Base-by-base conservation (phyloP, 2,329 filamentous ascomycete species). In the Aspergillus tanneri region DNA sequence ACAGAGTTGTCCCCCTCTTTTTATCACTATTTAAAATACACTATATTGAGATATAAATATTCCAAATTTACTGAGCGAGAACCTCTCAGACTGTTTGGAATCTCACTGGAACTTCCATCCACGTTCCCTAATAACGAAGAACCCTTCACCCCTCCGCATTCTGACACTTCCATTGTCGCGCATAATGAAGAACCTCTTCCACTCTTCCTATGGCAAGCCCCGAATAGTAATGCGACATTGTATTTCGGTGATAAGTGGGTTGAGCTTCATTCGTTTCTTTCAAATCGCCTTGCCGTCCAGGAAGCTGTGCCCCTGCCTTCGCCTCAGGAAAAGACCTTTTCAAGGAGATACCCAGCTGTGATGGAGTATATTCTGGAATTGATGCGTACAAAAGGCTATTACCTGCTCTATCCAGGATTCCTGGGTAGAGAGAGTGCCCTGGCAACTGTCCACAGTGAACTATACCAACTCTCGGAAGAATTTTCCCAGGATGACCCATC, bases 241-340 rank as follows among this genome's bases (percentile, higher is more conserved):
- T 86, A 92, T 64, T 84, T 93, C 47, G 90, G 91, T 35, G 82
- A 90, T 39, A 90, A 86, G 62, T 99, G 93, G 93, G 73, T 81
- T 10, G 88, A 95, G 58, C 78, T 96, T 8, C 90, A 96, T 64
- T 80, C 83, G 9, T 93, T 95, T 58, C 78, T 95, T 2, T 81
- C 86, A 9, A 78, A 80, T 39, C 75, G 84, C 5, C 72, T 91
- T 8, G 56, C 65, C 11, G 62, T 59, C 19, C 55, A 59, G 22
- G 66, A 66, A 52, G 57, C 38, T 19, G 37, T 41, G 18, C 25
- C 47, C 47, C 62, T 50, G 42, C 53, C 40, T 44, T 49, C 41
- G 19, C 35, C 54, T 18, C 50, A 56, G 18, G 53, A 59, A 12
- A 89, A 87, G 62, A 55, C 78, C 9, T 77, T 90, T n/a, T 83